Base-by-base conservation (phyloP, 306 rosid genomes). In the barrel medic (Medicago truncatula) region DNA sequence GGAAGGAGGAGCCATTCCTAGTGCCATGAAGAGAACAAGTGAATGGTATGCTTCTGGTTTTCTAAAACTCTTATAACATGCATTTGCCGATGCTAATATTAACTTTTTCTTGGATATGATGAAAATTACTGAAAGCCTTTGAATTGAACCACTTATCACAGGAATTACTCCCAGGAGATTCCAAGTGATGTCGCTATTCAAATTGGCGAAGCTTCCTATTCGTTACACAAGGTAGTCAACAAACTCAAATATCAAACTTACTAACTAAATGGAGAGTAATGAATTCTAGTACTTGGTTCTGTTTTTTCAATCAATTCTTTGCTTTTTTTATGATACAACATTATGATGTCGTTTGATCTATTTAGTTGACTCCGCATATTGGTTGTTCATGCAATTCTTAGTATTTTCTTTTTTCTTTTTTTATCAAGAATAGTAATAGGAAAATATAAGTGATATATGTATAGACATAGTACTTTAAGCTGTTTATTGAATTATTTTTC, bases 81-180 rank as follows among this genome's bases (percentile, higher is more conserved):
- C 17, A 68, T 62, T 53, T 59, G 52, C 67, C 57, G 17, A 36
- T 77, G 60, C 59, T 58, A 57, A 21, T 69, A 59, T 43, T 52
- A 52, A 59, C 18, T 10, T 53, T 50, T 39, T 62, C 28, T 44
- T 59, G 39, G 15, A 78, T 31, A 57, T 14, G 54, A 74, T 9
- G 60, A 61, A 25, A 73, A 81, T 60, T 39, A 53, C 21, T 79
- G 52, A 39, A 20, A 54, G 25, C 46, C 5, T 52, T 0, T 36
- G 57, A n/a, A 74, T 75, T 80, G 67, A 72, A 74, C 61, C 82
- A 79, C 57, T 76, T 63, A 41, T 75, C 58, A 5, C 82, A 95
- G 98, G 98, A 89, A 87, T 85, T 90, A 85, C 47, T 90, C 97
- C 50, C 93, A 92, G 76, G 98, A 92, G 83, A 86, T 95, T 85